These are phyloP conservation scores for Clonostachys rosea DNA, from an alignment of 2,329 filamentous ascomycete species.

Conservation along the genomic window DNA sequence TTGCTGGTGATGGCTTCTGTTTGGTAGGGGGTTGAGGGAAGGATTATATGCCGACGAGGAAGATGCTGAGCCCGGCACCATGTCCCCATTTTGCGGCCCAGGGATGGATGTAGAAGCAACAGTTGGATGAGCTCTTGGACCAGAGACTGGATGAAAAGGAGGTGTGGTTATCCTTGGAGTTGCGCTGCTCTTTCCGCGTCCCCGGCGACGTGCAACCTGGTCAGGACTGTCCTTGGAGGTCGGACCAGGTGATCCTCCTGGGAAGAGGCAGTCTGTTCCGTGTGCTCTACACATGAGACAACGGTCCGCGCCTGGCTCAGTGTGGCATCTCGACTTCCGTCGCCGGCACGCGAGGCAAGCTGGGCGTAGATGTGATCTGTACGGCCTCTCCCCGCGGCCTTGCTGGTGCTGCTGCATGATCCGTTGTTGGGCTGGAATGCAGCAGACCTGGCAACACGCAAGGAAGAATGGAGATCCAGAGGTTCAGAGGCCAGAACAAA, in stretches of 20 bases:
- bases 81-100: neutral
- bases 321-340: conserved; percentile 57
- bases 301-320: conserved; percentile 43
- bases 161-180: neutral
- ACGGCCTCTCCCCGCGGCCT: conserved; percentile 31
- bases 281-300: conserved; percentile 56
- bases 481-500: too few species aligned
- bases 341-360: conserved; percentile 56
- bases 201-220: neutral
- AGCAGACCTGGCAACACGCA: too few species aligned
- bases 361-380: conserved; percentile 56
- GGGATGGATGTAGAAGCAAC: neutral
- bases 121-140: neutral
- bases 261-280: conserved; percentile 51
- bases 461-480: too few species aligned
- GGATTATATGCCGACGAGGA: neutral
- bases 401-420: too few species aligned
- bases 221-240: conserved; percentile 6
- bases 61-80: neutral
- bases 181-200: conserved; percentile 1
- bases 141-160: neutral
- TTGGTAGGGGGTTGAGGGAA: neutral
- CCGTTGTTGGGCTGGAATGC: too few species aligned
- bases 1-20: neutral
- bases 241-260: conserved; percentile 12